Evolutionary conservation across 192 early-diverging fungal genomes (phyloP).

Genomic region (Chytriomyces sp.): DNA sequence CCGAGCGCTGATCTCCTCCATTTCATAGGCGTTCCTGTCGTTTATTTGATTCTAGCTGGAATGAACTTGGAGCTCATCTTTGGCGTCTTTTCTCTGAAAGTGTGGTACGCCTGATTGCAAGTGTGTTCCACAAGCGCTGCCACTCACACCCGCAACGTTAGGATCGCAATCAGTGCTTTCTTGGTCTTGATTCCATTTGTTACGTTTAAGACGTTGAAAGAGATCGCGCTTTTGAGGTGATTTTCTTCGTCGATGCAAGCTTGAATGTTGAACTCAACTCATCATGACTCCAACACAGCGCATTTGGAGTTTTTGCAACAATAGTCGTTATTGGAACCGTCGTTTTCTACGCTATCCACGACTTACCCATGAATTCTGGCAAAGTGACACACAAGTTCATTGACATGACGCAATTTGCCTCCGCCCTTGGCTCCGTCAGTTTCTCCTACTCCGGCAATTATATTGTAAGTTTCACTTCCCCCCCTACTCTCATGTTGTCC

Average conservation of each 20-base stretch:
- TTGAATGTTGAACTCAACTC: not conserved
- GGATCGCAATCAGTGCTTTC: constrained; percentile 66
- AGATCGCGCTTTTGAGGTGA: constrained; percentile 69
- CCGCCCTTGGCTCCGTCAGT: constrained; percentile 75
- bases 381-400: constrained; percentile 53
- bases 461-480: constrained; percentile 37
- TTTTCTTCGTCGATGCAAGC: not conserved
- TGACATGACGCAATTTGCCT: constrained; percentile 66
- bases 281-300: constrained; percentile 23
- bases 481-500: not conserved
- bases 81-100: constrained; percentile 44
- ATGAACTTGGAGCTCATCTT: constrained; percentile 67
- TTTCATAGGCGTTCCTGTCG: constrained; percentile 30
- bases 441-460: constrained; percentile 85
- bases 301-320: constrained; percentile 76
- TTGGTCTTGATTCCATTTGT: constrained; percentile 75
- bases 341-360: constrained; percentile 58
- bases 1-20: not conserved
- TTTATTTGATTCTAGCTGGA: constrained; percentile 70
- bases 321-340: constrained; percentile 72
- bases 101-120: not conserved
- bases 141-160: constrained; percentile 36
- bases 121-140: not conserved
- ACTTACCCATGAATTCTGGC: constrained; percentile 46
- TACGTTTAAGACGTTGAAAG: constrained; percentile 74